These are phyloP conservation scores for Lentinula sp. DNA, from an alignment of 768 basidiomycete genomes.

Conservation along the genomic window DNA sequence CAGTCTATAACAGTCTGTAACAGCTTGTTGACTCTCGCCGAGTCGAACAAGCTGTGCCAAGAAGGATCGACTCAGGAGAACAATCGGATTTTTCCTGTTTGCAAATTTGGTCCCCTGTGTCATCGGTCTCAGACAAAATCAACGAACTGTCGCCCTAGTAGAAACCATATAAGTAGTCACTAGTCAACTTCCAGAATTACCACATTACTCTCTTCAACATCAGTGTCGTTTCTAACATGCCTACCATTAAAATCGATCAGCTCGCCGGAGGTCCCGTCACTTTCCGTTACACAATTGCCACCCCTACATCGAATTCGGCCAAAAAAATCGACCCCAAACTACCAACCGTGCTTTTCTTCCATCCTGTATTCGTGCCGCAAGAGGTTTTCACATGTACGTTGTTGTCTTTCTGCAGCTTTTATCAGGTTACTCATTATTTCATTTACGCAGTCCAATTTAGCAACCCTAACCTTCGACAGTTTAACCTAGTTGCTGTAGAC, in stretches of 20 bases:
- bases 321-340: slow-evolving; percentile 23
- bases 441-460: slow-evolving; percentile 25
- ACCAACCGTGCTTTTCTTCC: slow-evolving; percentile 33
- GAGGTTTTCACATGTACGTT: slow-evolving; percentile 30
- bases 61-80: neutral
- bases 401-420: neutral
- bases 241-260: neutral
- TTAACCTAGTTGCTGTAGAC: slow-evolving; percentile 24
- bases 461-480: slow-evolving; percentile 19
- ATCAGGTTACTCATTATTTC: neutral
- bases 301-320: slow-evolving; percentile 25
- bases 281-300: slow-evolving; percentile 28
- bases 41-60: too few species aligned
- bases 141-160: slow-evolving; percentile 13
- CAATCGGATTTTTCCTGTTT: neutral
- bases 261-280: neutral
- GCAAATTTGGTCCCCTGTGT: neutral
- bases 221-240: slow-evolving; percentile 8
- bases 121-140: neutral
- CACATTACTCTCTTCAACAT: too few species aligned
- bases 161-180: too few species aligned
- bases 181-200: too few species aligned
- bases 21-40: too few species aligned
- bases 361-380: slow-evolving; percentile 21
- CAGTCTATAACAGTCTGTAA: too few species aligned